Conservation (phyloP, 108 stramenopile species). For the Fragilariopsis cylindrus region DNA sequence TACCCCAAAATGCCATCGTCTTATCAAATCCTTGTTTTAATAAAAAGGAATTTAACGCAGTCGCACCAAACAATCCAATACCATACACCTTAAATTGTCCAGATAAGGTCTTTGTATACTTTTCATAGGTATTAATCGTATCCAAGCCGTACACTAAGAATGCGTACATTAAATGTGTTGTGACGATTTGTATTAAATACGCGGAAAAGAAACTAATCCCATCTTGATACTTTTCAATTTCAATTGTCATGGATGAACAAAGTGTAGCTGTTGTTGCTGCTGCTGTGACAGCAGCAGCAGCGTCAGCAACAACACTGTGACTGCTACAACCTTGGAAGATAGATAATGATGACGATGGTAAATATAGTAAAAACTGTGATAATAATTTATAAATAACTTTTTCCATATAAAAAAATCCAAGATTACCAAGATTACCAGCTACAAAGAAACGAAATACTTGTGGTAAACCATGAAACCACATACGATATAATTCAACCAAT, state of each 20-base stretch:
- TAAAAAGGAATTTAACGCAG: constrained; percentile 27
- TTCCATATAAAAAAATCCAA: constrained; percentile 38
- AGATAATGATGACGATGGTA: background rate
- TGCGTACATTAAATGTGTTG: constrained; percentile 40
- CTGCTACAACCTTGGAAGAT: background rate
- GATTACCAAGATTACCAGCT: constrained; percentile 42
- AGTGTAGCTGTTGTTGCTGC: background rate
- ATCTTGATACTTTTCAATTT: constrained; percentile 29
- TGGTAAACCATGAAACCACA: constrained; percentile 27
- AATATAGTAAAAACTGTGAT: background rate
- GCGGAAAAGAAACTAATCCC: constrained; percentile 31
- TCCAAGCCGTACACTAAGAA: constrained; percentile 43
- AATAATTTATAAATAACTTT: constrained; percentile 14
- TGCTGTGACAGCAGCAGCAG: too few species aligned
- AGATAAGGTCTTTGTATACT: constrained; percentile 31
- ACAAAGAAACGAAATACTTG: constrained; percentile 40
- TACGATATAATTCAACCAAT: constrained; percentile 12
- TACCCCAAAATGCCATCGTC: constrained; percentile 30
- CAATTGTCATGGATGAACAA: background rate
- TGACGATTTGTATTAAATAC: constrained; percentile 37
- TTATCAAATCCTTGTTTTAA: constrained; percentile 18
- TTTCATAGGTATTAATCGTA: constrained; percentile 37
- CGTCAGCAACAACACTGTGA: background rate
- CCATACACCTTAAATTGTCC: constrained; percentile 34
- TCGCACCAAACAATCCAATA: constrained; percentile 31